These are phyloP conservation scores for Draba incana DNA, from an alignment of 345 rosid genomes.

Conservation along the genomic window DNA sequence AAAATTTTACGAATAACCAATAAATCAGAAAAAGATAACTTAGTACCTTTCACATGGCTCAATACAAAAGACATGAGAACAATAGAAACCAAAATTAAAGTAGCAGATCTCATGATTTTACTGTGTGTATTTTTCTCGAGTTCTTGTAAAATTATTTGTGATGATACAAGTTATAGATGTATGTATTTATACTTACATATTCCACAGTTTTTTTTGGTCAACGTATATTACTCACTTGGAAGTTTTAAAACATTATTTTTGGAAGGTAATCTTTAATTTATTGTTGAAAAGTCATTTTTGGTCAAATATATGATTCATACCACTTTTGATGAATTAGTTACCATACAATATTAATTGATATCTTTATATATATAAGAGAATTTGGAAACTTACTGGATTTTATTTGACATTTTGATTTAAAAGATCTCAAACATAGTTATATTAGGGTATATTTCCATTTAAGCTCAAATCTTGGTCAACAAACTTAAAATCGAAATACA, in stretches of 20 bases:
- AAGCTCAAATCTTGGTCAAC: no score
- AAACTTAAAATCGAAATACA: no score
- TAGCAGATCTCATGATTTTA: constrained; percentile 20
- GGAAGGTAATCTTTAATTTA: constrained; percentile 9
- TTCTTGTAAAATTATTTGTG: background rate
- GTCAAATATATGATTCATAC: background rate
- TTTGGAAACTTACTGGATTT: no score
- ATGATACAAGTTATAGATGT: background rate
- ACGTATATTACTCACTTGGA: no score
- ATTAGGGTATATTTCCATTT: no score
- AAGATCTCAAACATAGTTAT: no score
- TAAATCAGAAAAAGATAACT: background rate
- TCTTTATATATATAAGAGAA: no score
- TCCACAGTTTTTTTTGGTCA: background rate
- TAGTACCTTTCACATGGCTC: constrained; percentile 18
- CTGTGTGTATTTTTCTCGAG: background rate
- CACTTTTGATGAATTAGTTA: background rate
- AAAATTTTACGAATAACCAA: background rate
- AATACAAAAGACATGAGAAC: constrained; percentile 13
- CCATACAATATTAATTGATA: no score
- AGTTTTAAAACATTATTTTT: background rate
- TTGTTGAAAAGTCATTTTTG: background rate
- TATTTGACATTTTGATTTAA: no score
- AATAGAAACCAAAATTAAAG: constrained; percentile 22
- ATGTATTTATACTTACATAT: background rate